Evolutionary conservation across 306 rosid genomes (phyloP).

Genomic region (Luffa aegyptiaca): DNA sequence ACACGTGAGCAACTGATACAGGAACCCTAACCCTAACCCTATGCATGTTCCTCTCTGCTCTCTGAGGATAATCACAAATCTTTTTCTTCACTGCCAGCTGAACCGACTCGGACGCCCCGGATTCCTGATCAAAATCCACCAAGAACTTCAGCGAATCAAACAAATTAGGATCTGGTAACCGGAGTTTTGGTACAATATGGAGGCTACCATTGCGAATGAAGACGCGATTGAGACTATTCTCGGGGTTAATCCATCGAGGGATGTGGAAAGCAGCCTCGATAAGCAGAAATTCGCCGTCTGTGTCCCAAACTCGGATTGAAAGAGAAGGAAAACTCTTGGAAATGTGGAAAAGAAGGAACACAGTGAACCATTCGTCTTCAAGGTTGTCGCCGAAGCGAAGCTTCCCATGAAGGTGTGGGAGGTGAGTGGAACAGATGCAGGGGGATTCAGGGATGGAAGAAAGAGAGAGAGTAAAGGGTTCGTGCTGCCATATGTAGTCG

Average conservation of each 20-base stretch:
- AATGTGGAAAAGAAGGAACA: conserved; percentile 72
- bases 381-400: conserved; percentile 83
- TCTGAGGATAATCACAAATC: conserved; percentile 58
- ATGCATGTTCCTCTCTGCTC: conserved; percentile 47
- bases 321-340: conserved; percentile 47
- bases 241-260: conserved; percentile 95
- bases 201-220: conserved; percentile 49
- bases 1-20: conserved; percentile 46
- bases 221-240: conserved; percentile 54
- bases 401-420: conserved; percentile 77
- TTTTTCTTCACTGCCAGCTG: conserved; percentile 41
- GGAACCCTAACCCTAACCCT: conserved; percentile 74
- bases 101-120: conserved; percentile 50
- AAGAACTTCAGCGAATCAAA: conserved; percentile 48
- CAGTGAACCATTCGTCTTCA: conserved; percentile 86
- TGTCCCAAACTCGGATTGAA: conserved; percentile 74
- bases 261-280: conserved; percentile 90
- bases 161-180: conserved; percentile 35
- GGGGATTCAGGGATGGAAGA: conserved; percentile 38
- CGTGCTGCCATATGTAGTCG: conserved; percentile 86
- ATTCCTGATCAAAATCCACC: conserved; percentile 15
- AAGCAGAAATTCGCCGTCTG: conserved; percentile 91
- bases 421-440: conserved; percentile 44
- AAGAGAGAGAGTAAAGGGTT: conserved; percentile 58
- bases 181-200: conserved; percentile 44